A percentile compares a stretch with the other conserved stretches of the same genome.
Conservation (phyloP, 1,284 basidiomycete genomes). For the Vanrija sp. region DNA sequence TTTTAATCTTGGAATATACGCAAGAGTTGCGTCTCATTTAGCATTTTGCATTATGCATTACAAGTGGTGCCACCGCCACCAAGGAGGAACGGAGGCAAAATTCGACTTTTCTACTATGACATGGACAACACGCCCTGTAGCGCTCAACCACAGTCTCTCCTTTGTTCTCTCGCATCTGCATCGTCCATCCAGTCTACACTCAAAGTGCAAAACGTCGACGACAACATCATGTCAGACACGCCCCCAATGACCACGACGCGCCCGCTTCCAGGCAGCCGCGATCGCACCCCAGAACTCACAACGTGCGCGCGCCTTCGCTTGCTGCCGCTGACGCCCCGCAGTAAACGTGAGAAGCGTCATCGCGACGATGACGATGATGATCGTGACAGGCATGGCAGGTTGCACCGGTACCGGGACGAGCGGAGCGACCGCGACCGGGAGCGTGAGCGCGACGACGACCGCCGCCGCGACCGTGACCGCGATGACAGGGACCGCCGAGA, state of each 20-base stretch:
- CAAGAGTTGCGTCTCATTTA: too few relatives aligned
- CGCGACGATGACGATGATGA: conserved; percentile 48
- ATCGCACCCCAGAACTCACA: conserved; percentile 43
- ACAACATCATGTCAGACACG: conserved; percentile 28
- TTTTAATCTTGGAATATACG: too few relatives aligned
- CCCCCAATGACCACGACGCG: conserved; percentile 21
- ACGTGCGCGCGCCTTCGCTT: conserved; percentile 23
- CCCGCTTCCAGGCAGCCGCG: conserved; percentile 18
- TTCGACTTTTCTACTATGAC: too few relatives aligned
- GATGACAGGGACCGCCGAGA: conserved; percentile 56
- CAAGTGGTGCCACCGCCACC: too few relatives aligned
- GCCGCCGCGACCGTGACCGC: conserved; percentile 25
- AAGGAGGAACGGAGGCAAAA: too few relatives aligned
- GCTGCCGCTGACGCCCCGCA: conserved; percentile 6
- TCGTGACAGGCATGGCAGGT: conserved; percentile 33
- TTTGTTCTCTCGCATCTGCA: too few relatives aligned
- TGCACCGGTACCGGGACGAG: conserved; percentile 43
- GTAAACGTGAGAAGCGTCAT: conserved; percentile 51
- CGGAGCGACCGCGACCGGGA: conserved; percentile 56
- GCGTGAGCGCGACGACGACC: neutral
- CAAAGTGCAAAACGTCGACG: too few relatives aligned
- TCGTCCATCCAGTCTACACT: too few relatives aligned
- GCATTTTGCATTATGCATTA: too few relatives aligned
- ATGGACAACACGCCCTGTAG: too few relatives aligned
- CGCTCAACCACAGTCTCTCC: too few relatives aligned